Evolutionary conservation across 768 basidiomycete genomes (phyloP).

Genomic region (Rhodosporidiobolus sp.): DNA sequence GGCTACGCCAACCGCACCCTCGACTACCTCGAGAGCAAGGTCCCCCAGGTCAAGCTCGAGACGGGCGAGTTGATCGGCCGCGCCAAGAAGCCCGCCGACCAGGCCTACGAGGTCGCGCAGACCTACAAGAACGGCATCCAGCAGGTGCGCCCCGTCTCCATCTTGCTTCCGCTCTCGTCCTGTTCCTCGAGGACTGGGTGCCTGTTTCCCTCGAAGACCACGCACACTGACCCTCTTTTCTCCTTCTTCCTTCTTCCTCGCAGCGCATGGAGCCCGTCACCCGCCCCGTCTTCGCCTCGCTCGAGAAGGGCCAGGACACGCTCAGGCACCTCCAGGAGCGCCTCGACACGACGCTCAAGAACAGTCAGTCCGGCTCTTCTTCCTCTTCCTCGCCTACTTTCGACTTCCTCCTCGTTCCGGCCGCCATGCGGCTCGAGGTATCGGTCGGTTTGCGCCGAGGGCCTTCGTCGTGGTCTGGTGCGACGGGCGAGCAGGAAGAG

Average conservation of each 20-base stretch:
- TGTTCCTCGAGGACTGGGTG: too few relatives aligned
- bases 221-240: background rate
- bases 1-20: constrained; percentile 27
- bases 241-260: background rate
- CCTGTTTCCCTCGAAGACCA: background rate
- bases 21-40: constrained; percentile 35
- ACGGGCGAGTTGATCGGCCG: constrained; percentile 15
- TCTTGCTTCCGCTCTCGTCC: background rate
- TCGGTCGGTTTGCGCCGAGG: too few relatives aligned
- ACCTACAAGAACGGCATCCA: constrained; percentile 9
- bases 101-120: constrained; percentile 12
- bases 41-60: constrained; percentile 37
- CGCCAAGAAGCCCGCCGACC: constrained; percentile 27
- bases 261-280: constrained; percentile 22
- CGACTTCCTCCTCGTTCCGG: background rate
- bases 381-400: background rate
- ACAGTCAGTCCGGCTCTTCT: constrained; percentile 2
- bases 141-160: constrained; percentile 6
- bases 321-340: constrained; percentile 27
- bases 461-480: too few relatives aligned
- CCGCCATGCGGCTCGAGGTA: too few relatives aligned
- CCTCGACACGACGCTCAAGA: constrained; percentile 14
- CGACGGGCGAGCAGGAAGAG: too few relatives aligned
- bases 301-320: constrained; percentile 15
- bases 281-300: constrained; percentile 9